Percentiles rank a stretch among this genome's conserved stretches.
These are phyloP conservation scores for Wickerhamomyces silvicola DNA, from an alignment of 805 yeast genomes.

Conservation along the genomic window DNA sequence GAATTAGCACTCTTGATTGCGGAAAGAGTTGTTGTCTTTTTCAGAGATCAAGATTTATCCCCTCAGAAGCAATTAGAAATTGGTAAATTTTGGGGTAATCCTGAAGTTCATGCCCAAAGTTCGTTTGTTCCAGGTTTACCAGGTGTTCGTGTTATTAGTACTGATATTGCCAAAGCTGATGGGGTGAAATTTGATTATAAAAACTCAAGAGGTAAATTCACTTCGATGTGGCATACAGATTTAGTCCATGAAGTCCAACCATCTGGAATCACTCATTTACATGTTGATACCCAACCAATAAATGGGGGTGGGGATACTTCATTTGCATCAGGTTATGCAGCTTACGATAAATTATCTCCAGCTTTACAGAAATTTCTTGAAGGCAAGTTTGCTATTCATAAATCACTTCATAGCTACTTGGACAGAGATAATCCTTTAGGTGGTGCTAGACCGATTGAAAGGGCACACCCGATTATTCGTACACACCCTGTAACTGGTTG, in stretches of 20 bases:
- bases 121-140: constrained; percentile 28
- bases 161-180: constrained; percentile 21
- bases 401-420: constrained; percentile 31
- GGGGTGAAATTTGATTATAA: constrained; percentile 19
- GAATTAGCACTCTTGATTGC: constrained; percentile 40
- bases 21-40: constrained; percentile 41
- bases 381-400: constrained; percentile 40
- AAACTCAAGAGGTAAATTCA: constrained; percentile 17
- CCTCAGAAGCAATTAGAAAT: constrained; percentile 35
- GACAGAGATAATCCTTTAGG: constrained; percentile 36
- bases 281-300: constrained; percentile 39
- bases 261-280: constrained; percentile 45
- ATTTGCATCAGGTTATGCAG: constrained; percentile 52
- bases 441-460: constrained; percentile 40
- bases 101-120: constrained; percentile 33
- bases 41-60: constrained; percentile 39
- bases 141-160: constrained; percentile 31
- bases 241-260: constrained; percentile 49
- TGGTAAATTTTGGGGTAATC: constrained; percentile 39
- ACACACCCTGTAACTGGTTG: constrained; percentile 58
- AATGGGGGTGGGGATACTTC: constrained; percentile 52
- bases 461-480: constrained; percentile 50
- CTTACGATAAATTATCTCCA: too few relatives aligned
- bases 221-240: constrained; percentile 43
- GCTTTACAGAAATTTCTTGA: constrained; percentile 43